Percentiles rank a stretch among this genome's conserved stretches.
phyloP scores from a whole-genome alignment of 805 yeast genomes.

The Saturnispora sekii region DNA sequence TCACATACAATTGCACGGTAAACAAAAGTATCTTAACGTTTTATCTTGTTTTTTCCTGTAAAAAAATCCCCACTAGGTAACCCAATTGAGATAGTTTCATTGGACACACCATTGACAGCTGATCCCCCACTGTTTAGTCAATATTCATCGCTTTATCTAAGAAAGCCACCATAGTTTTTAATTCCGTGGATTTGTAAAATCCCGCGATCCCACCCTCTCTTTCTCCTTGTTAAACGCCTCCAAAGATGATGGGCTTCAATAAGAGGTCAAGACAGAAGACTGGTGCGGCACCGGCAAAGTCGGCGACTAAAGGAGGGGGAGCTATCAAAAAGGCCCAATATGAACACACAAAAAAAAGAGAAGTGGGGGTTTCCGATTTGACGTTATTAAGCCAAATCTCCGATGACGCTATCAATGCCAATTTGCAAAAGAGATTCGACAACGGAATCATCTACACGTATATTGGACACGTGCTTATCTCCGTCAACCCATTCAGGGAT shows the following conservation, averaged over 20 bases:
- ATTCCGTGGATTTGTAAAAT: no score
- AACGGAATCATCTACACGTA: slow-evolving; percentile 87
- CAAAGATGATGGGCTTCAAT: slow-evolving; percentile 13
- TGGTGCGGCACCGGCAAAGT: slow-evolving; percentile 20
- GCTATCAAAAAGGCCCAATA: slow-evolving; percentile 82
- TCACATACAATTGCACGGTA: no score
- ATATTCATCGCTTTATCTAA: no score
- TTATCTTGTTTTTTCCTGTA: no score
- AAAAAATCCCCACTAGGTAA: no score
- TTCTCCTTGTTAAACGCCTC: neutral
- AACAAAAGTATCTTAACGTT: no score
- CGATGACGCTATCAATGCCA: slow-evolving; percentile 88
- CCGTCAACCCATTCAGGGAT: slow-evolving; percentile 94
- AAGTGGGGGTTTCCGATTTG: slow-evolving; percentile 96
- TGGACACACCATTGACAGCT: no score
- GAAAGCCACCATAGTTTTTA: no score
- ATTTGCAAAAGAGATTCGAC: slow-evolving; percentile 78
- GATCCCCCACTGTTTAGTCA: no score
- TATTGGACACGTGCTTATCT: slow-evolving; percentile 88
- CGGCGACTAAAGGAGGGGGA: slow-evolving; percentile 28
- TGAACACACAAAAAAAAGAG: slow-evolving; percentile 80
- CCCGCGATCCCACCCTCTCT: neutral
- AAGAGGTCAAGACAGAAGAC: slow-evolving; percentile 52
- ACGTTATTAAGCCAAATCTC: slow-evolving; percentile 81
- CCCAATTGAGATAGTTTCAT: no score